Conservation (phyloP, 495 filamentous ascomycete species). For the Acidiella bohemica region DNA sequence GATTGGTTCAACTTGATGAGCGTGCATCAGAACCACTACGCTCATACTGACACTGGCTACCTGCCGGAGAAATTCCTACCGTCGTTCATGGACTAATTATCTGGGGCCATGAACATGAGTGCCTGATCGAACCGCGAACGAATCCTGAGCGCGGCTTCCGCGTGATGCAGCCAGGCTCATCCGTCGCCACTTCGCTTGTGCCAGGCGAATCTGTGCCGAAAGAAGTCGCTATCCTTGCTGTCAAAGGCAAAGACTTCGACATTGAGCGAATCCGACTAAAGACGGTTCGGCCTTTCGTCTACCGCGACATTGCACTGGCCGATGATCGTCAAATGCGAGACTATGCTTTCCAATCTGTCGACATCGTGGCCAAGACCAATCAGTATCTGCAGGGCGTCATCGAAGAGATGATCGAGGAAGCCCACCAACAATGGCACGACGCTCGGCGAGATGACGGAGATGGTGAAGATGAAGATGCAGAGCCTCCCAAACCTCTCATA, state of each 20-base stretch:
- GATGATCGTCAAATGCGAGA: constrained; percentile 65
- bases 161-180: constrained; percentile 96
- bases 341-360: constrained; percentile 55
- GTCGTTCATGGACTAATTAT: constrained; percentile 82
- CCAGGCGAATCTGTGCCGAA: constrained; percentile 87
- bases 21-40: constrained; percentile 92
- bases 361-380: constrained; percentile 70
- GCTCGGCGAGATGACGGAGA: constrained; percentile 44
- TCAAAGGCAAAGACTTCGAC: constrained; percentile 71
- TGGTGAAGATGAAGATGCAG: constrained; percentile 37
- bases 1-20: constrained; percentile 97
- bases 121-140: constrained; percentile 64
- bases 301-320: constrained; percentile 64
- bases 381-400: constrained; percentile 62
- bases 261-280: constrained; percentile 74
- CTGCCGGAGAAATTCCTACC: constrained; percentile 90
- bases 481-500: constrained; percentile 64
- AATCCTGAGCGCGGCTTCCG: constrained; percentile 83
- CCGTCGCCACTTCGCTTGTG: constrained; percentile 81
- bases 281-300: constrained; percentile 81
- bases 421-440: constrained; percentile 63
- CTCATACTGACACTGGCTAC: constrained; percentile 79
- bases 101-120: constrained; percentile 98
- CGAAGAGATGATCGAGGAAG: constrained; percentile 73
- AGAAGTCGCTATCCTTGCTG: constrained; percentile 69